Evolutionary conservation across 2,329 filamentous ascomycete species (phyloP), one percentile per base, ranked within the genome.

Genomic region (Huntiella moniliformis): DNA sequence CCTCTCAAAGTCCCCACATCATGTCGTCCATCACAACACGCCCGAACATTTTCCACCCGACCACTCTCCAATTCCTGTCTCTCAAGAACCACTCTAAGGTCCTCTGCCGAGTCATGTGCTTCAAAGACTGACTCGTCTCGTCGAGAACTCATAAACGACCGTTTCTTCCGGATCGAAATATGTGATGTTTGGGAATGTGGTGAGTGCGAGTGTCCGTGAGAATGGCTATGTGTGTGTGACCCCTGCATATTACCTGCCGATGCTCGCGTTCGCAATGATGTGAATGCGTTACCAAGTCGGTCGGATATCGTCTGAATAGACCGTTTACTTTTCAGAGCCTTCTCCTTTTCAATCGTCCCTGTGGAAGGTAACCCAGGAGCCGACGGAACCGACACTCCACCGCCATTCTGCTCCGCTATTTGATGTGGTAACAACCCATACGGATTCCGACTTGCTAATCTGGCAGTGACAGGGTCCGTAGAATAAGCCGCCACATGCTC

Each of bases 11-110:
- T 74, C 46, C 74, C 71, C 42, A 85, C 80, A 58, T 85, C 79
- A 56, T 85, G 80, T 64, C 82, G 83, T 88, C 87, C 91, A 72
- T 96, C 91, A 62, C 91, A 98, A 65, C 91, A 98, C 50, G 88
- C 87, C 58, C 91, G 73, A 52, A 98, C 91, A 60, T 98, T 95
- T 68, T 96, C 88, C 55, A 96, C 69, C 51, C 79, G 72, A 57
- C 87, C 82, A 18, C 79, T 68, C 53, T 87, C 82, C 45, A 76
- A 68, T 55, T 88, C 80, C 57, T 86, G 79, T 51, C 74, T 70
- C 62, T 88, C 82, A 55, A 88, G 83, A 52, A 87, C 77, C 52
- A 79, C 72, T 47, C 84, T 70, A 48, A 94, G 60, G 57, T 95
- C 85, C 60, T 94, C 85, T 3, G 82, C 82, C 55, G 79, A 85